Evolutionary conservation across 805 yeast species (phyloP), one percentile per base, ranked within the genome.

Genomic region (Metschnikowia sp.): DNA sequence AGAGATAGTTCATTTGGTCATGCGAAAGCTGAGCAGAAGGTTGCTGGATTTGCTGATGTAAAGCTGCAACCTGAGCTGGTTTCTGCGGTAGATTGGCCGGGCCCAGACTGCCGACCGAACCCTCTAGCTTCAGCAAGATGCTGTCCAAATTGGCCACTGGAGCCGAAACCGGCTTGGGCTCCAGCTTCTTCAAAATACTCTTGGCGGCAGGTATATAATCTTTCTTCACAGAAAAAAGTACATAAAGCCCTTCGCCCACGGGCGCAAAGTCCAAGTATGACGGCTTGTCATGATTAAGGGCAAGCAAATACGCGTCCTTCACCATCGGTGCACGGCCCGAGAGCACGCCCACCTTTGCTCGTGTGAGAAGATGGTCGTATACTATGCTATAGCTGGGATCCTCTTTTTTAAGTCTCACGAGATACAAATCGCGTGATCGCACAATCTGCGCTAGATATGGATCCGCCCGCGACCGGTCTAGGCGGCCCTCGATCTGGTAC

Each of bases 231-330:
- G 70, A 70, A 51, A 60, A 70, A 8, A 72, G 48, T 3, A 69
- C 72, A 56, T 49, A 53, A 35, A 55, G 50, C 12, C 57, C 52
- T 4, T 41, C 42, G 32, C 44, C 47, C 18, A 47, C 37, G 9
- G 38, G 28, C 7, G 49, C 54, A 36, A 51, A 48, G 37, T 45
- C 32, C 51, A 50, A 36, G 36, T 50, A 52, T 19, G 34, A 19
- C 8, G 55, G 55, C 28, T 46, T 39, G 12, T 36, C 36, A 12
- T 36, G 48, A 36, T 39, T 48, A 31, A 76, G 45, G 1, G 83
- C 75, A 29, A 83, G 62, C 44, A 85, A 52, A 60, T 84, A 85
- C 8, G 84, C 76, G 62, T 85, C 91, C 56, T 83, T 84, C 35
- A 82, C 83, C 54, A 72, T 70, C 8, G 61, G 51, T 0, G 80